Percentiles rank a stretch among this genome's conserved stretches.
These are phyloP conservation scores for Penicillium parvum DNA, from an alignment of 495 filamentous ascomycete genomes.

Conservation along the genomic window DNA sequence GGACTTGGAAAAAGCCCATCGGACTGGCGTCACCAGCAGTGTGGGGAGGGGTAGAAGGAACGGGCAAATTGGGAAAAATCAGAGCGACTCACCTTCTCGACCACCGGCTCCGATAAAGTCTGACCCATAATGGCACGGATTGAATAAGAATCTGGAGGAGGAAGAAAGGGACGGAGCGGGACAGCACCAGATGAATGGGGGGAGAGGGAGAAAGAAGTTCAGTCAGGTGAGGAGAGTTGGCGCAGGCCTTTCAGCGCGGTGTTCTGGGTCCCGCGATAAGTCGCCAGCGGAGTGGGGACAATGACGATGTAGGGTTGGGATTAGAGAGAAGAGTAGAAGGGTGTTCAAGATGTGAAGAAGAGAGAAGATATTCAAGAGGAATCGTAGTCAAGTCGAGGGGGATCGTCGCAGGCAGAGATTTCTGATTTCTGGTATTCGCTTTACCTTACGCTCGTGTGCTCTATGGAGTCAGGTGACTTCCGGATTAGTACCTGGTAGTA, in stretches of 20 bases:
- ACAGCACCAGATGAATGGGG: slow-evolving; percentile 22
- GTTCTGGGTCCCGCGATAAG: slow-evolving; percentile 27
- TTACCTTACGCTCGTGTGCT: slow-evolving; percentile 13
- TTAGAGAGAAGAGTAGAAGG: slow-evolving; percentile 1
- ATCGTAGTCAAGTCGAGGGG: neutral
- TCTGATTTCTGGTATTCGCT: slow-evolving; percentile 14
- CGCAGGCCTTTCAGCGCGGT: slow-evolving; percentile 27
- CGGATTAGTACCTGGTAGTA: neutral
- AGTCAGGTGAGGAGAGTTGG: slow-evolving; percentile 33
- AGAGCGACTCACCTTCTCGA: slow-evolving; percentile 80
- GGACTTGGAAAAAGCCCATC: slow-evolving; percentile 14
- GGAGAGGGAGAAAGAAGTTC: slow-evolving; percentile 12
- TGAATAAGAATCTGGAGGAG: slow-evolving; percentile 20
- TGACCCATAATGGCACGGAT: slow-evolving; percentile 73
- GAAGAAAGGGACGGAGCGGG: slow-evolving; percentile 7
- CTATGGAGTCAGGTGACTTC: slow-evolving; percentile 8
- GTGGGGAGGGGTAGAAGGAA: slow-evolving; percentile 30
- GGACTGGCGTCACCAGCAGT: slow-evolving; percentile 17
- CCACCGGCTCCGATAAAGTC: slow-evolving; percentile 97
- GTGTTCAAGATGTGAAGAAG: no score
- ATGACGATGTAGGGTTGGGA: slow-evolving; percentile 23
- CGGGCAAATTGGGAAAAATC: slow-evolving; percentile 17
- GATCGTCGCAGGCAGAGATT: slow-evolving; percentile 16
- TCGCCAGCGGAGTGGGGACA: slow-evolving; percentile 25
- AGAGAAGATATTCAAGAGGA: neutral